A percentile compares a stretch with the other conserved stretches of the same genome.
These are phyloP conservation scores for Colletotrichum sp. DNA, from an alignment of 2,329 filamentous ascomycete genomes.

Conservation along the genomic window DNA sequence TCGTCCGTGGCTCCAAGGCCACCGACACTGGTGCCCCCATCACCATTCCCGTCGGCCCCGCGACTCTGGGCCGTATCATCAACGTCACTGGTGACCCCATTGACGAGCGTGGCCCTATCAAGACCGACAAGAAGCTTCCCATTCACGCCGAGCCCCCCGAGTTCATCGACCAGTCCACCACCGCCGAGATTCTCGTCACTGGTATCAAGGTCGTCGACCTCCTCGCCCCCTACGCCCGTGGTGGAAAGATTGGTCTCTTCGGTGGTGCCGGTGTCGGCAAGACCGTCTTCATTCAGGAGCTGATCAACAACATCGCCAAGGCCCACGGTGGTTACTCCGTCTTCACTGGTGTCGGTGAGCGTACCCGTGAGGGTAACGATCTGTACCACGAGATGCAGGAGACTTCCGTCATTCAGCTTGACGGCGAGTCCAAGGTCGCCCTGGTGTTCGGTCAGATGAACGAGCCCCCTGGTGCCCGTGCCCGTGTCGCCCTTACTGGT, in stretches of 20 bases:
- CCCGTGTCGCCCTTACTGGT: constrained; percentile 98
- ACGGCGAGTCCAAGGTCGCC: constrained; percentile 99
- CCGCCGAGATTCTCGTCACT: constrained; percentile 94
- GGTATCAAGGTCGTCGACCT: constrained; percentile 99
- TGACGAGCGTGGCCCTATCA: constrained; percentile 98
- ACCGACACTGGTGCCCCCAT: constrained; percentile 93
- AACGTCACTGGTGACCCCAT: constrained; percentile 99
- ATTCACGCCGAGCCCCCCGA: constrained; percentile 94
- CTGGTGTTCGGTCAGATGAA: constrained; percentile 99
- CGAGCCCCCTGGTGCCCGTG: constrained; percentile 99
- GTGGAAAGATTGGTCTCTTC: constrained; percentile 99
- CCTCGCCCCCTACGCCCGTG: constrained; percentile 98
- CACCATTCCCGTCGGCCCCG: constrained; percentile 92
- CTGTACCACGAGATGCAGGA: constrained; percentile 99
- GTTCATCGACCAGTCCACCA: constrained; percentile 96
- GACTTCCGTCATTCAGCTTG: constrained; percentile 98
- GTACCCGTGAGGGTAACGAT: constrained; percentile 99
- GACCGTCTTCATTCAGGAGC: constrained; percentile 99
- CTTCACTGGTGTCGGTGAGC: constrained; percentile 99
- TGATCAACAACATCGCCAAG: constrained; percentile 99
- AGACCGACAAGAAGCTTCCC: constrained; percentile 83
- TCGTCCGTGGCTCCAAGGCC: constrained; percentile 87
- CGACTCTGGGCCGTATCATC: constrained; percentile 97
- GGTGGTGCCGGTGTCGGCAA: constrained; percentile 99
- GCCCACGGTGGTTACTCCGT: constrained; percentile 99